Conservation (phyloP, 2,329 filamentous ascomycete species). For the Sarocladium kiliense region DNA sequence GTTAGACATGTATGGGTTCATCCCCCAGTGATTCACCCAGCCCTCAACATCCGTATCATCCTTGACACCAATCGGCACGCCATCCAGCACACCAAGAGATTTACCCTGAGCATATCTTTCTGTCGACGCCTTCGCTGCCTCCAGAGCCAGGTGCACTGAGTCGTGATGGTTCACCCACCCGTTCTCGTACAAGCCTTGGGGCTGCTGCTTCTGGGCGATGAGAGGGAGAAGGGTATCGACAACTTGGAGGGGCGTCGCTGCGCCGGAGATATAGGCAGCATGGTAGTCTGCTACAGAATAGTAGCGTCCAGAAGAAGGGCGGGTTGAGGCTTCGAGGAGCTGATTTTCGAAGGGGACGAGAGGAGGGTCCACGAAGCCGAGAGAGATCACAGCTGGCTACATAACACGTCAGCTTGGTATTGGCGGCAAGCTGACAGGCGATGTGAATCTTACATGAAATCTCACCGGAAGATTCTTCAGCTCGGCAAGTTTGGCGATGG, state of each 20-base stretch:
- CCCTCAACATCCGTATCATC: constrained; percentile 71
- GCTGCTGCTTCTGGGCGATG: constrained; percentile 53
- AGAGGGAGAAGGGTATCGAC: constrained; percentile 66
- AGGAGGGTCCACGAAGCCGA: constrained; percentile 28
- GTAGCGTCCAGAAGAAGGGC: constrained; percentile 43
- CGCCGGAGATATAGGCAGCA: constrained; percentile 64
- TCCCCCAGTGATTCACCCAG: constrained; percentile 63
- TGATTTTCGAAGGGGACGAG: constrained; percentile 37
- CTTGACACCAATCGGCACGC: constrained; percentile 78
- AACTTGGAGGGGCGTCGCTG: constrained; percentile 67
- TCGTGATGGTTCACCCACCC: constrained; percentile 68
- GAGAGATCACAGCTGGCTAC: constrained; percentile 53
- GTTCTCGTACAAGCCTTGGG: constrained; percentile 57
- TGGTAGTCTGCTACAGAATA: constrained; percentile 74
- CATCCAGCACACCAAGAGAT: constrained; percentile 67
- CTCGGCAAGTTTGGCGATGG: constrained; percentile 38
- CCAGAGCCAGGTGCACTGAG: constrained; percentile 50
- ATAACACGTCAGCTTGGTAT: background rate
- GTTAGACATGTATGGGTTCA: constrained; percentile 49
- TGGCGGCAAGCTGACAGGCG: too few relatives aligned
- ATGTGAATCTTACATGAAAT: constrained; percentile 39
- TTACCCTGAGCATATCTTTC: constrained; percentile 63
- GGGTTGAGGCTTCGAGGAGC: constrained; percentile 26
- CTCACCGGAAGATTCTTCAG: constrained; percentile 40
- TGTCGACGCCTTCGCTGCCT: constrained; percentile 68